phyloP scores from a whole-genome alignment of 2,329 filamentous ascomycete genomes.

The Orbilia blumenaviensis region DNA sequence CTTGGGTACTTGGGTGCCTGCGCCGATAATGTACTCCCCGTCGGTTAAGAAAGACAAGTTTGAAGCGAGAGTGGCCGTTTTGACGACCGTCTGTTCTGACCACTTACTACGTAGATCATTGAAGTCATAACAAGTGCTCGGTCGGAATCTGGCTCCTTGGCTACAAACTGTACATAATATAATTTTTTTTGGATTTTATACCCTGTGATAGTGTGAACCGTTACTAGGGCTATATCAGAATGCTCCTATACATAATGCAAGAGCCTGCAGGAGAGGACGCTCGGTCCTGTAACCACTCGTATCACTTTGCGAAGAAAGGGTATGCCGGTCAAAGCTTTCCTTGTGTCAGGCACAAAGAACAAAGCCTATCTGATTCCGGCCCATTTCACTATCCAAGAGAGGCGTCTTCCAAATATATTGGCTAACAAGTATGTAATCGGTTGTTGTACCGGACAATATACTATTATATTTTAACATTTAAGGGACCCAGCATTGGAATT shows the following conservation, averaged over 20 bases:
- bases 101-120: background rate
- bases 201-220: no score
- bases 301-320: background rate
- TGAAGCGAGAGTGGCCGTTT: background rate
- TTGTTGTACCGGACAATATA: background rate
- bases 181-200: no score
- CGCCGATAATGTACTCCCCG: no score
- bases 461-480: background rate
- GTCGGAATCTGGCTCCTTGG: background rate
- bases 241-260: background rate
- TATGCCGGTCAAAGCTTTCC: background rate
- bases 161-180: conserved; percentile 30
- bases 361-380: background rate
- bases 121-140: background rate
- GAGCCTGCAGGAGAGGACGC: conserved; percentile 8
- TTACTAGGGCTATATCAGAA: background rate
- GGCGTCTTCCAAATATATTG: background rate
- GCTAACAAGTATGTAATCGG: background rate
- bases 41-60: background rate
- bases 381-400: background rate
- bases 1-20: no score
- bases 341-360: background rate
- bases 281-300: conserved; percentile 13
- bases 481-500: background rate
- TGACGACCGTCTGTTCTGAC: background rate